phyloP scores from a whole-genome alignment of 306 rosid species.

The Luffa acutangula region DNA sequence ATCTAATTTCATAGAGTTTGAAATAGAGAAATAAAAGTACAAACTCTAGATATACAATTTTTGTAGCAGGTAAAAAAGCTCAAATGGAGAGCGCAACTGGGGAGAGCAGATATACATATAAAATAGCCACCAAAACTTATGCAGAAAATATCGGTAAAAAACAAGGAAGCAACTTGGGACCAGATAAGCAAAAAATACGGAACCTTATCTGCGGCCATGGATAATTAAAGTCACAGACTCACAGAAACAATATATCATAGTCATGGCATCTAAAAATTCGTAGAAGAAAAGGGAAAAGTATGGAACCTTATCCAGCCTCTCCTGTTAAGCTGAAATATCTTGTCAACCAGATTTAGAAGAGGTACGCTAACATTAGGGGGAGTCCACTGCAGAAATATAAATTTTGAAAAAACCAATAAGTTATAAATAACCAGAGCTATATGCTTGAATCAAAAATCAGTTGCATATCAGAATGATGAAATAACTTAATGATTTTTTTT shows the following conservation, averaged over 20 bases:
- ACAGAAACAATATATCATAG: neutral
- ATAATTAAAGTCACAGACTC: neutral
- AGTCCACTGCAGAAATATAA: conserved; percentile 67
- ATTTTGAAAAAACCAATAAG: conserved; percentile 9
- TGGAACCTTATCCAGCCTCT: conserved; percentile 97
- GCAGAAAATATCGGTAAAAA: neutral
- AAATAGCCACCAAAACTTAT: neutral
- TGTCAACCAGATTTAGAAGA: conserved; percentile 86
- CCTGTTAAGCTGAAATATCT: conserved; percentile 89
- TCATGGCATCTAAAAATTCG: neutral
- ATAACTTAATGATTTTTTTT: neutral
- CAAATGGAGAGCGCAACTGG: neutral
- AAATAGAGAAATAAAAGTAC: neutral
- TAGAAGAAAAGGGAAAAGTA: conserved; percentile 14
- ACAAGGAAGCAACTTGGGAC: neutral
- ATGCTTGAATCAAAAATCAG: neutral
- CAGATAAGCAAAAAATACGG: neutral
- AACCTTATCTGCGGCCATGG: neutral
- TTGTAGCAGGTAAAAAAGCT: neutral
- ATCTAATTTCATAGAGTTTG: neutral
- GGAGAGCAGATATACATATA: neutral
- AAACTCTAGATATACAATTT: neutral
- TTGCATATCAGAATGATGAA: neutral
- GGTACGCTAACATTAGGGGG: conserved; percentile 97
- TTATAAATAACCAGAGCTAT: neutral